Conservation (phyloP, 1,139 yeast species). For the Tardiomyces digboiensis region DNA sequence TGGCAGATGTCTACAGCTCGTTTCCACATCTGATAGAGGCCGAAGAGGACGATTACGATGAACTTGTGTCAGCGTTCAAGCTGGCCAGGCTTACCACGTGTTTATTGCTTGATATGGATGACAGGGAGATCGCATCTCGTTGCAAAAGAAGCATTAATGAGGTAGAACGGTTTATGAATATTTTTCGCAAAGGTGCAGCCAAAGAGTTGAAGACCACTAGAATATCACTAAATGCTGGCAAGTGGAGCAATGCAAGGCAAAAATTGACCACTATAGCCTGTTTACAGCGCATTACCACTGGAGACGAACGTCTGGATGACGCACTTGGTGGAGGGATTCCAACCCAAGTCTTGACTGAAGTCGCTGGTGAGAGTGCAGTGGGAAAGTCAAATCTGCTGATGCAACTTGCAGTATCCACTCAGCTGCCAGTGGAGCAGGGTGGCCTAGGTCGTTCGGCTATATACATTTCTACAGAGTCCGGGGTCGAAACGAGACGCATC, state of each 20-base stretch:
- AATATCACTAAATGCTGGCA: neutral
- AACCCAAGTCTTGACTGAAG: slow-evolving; percentile 59
- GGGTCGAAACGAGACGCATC: slow-evolving; percentile 54
- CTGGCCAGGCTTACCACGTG: slow-evolving; percentile 27
- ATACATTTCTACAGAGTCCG: slow-evolving; percentile 67
- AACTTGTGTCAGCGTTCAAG: slow-evolving; percentile 16
- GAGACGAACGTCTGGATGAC: slow-evolving; percentile 47
- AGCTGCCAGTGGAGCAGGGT: slow-evolving; percentile 35
- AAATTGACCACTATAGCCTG: neutral
- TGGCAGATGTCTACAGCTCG: slow-evolving; percentile 10
- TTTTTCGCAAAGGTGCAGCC: slow-evolving; percentile 7
- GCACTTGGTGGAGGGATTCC: slow-evolving; percentile 62
- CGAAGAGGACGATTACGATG: slow-evolving; percentile 20
- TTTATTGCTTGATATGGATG: slow-evolving; percentile 33
- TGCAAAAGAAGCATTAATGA: slow-evolving; percentile 42
- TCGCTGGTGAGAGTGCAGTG: slow-evolving; percentile 76
- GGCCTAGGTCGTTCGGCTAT: slow-evolving; percentile 44
- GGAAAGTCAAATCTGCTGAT: slow-evolving; percentile 76
- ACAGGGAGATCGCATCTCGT: slow-evolving; percentile 33
- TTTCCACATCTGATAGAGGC: slow-evolving; percentile 8
- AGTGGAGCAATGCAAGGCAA: too few species aligned
- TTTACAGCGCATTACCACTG: slow-evolving; percentile 35
- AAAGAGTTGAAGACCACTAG: slow-evolving; percentile 1
- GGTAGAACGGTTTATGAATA: slow-evolving; percentile 33
- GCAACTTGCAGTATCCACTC: slow-evolving; percentile 53